A percentile compares a stretch with the other conserved stretches of the same genome.
Conservation (phyloP, 1,284 basidiomycete genomes). For the Mycena citricolor region DNA sequence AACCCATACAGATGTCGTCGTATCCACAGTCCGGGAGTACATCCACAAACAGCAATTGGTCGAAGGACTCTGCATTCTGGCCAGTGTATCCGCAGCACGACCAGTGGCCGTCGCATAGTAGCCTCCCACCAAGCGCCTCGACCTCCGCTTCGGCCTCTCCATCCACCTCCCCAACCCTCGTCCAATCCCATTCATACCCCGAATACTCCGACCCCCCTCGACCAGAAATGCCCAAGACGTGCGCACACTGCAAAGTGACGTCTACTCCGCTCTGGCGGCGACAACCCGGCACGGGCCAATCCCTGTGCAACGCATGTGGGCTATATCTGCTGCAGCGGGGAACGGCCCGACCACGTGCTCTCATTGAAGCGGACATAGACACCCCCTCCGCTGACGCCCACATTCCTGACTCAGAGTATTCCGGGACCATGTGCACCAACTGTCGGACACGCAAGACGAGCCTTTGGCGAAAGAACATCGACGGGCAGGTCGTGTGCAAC, state of each 20-base stretch:
- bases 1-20: too few species aligned
- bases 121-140: too few species aligned
- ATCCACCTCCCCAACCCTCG: too few species aligned
- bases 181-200: too few species aligned
- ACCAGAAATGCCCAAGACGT: too few species aligned
- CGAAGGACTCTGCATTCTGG: too few species aligned
- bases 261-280: background rate
- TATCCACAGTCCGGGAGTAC: too few species aligned
- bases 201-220: too few species aligned
- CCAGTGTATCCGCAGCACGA: too few species aligned
- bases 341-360: background rate
- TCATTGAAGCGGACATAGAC: conserved; percentile 10
- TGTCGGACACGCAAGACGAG: background rate
- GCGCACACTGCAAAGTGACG: background rate
- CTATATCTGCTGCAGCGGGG: conserved; percentile 7
- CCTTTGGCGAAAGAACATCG: background rate
- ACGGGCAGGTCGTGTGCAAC: conserved; percentile 4
- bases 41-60: too few species aligned
- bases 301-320: conserved; percentile 11
- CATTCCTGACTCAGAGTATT: background rate
- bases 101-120: too few species aligned
- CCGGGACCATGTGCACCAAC: background rate
- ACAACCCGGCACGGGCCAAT: background rate
- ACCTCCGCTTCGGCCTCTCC: too few species aligned
- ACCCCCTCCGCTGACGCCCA: background rate